A percentile compares a stretch with the other conserved stretches of the same genome.
Conservation (phyloP, 805 yeast genomes). For the Metschnikowia henanensis region DNA sequence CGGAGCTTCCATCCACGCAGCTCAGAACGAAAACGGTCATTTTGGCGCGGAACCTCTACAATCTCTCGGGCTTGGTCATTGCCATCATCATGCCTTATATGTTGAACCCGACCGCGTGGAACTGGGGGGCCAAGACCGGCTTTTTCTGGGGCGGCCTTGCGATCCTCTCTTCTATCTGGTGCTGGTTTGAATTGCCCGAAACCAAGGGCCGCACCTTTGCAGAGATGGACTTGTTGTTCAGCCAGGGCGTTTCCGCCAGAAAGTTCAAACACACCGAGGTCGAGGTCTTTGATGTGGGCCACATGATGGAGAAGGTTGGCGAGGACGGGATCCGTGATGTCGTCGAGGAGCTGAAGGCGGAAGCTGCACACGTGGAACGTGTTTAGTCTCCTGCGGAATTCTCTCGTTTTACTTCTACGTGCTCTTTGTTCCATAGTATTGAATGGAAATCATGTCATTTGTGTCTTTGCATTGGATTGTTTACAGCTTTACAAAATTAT, state of each 20-base stretch:
- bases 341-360: conserved; percentile 22
- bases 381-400: conserved; percentile 2
- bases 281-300: conserved; percentile 39
- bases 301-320: conserved; percentile 36
- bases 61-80: conserved; percentile 32
- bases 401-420: not conserved
- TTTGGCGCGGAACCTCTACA: conserved; percentile 40
- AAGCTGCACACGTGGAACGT: conserved; percentile 15
- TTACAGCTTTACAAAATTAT: too few relatives aligned
- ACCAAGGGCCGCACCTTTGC: conserved; percentile 57
- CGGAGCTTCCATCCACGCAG: conserved; percentile 37
- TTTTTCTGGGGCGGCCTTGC: conserved; percentile 44
- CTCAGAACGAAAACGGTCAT: conserved; percentile 38
- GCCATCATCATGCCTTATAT: conserved; percentile 38
- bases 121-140: conserved; percentile 47
- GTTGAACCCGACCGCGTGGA: conserved; percentile 48
- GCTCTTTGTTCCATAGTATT: not conserved
- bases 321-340: conserved; percentile 32
- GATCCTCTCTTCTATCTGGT: conserved; percentile 40
- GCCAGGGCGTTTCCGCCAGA: conserved; percentile 39
- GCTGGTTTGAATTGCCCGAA: conserved; percentile 57
- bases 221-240: conserved; percentile 58
- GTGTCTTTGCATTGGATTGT: too few relatives aligned
- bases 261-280: conserved; percentile 41
- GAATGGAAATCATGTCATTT: too few relatives aligned